phyloP scores from a whole-genome alignment of 192 early-diverging fungal species.

The Podila epigama region DNA sequence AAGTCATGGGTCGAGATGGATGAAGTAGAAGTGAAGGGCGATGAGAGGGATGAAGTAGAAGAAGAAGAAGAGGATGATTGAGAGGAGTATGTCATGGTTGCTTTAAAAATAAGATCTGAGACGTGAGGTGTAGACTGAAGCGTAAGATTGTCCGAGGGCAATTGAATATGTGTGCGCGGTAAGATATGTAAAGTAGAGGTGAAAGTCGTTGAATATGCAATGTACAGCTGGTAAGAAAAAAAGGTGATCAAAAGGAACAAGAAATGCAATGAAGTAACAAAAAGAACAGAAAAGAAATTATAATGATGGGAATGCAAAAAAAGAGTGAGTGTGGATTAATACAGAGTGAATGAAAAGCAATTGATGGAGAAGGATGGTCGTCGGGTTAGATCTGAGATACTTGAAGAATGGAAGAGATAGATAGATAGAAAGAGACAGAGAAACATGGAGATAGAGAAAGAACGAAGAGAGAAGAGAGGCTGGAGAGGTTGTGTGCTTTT shows the following conservation, averaged over 20 bases:
- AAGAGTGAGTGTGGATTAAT: too few species aligned
- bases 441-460: too few species aligned
- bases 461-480: neutral
- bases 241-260: neutral
- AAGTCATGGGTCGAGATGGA: neutral
- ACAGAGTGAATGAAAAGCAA: too few species aligned
- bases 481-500: too few species aligned
- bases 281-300: neutral
- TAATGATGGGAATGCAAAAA: neutral
- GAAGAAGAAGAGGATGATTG: neutral
- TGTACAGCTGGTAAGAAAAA: neutral
- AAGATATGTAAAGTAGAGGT: too few species aligned
- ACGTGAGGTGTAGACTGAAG: neutral
- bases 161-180: neutral
- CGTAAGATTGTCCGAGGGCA: neutral
- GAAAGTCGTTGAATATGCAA: too few species aligned
- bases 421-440: too few species aligned
- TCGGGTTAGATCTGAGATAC: too few species aligned
- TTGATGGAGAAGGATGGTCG: too few species aligned
- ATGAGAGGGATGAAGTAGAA: neutral
- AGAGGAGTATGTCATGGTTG: neutral
- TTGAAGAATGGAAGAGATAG: too few species aligned
- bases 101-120: too few species aligned
- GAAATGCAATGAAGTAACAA: neutral
- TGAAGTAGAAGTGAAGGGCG: neutral